phyloP scores from a whole-genome alignment of 2,329 filamentous ascomycete species.

The Emydomyces testavorans region DNA sequence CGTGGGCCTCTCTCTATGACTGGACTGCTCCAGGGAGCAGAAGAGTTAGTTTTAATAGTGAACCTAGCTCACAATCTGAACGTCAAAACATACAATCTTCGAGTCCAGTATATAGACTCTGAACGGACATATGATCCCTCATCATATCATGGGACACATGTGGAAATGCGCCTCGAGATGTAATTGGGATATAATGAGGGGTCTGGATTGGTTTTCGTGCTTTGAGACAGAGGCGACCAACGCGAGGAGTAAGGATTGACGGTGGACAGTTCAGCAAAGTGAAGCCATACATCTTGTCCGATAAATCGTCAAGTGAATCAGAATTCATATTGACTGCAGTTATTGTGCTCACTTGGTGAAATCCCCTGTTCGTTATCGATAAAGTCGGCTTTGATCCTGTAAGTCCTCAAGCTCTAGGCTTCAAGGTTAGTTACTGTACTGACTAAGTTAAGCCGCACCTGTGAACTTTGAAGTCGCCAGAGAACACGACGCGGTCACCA shows the following conservation, averaged over 20 bases:
- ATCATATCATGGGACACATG: slow-evolving; percentile 83
- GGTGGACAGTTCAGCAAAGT: slow-evolving; percentile 26
- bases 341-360: background rate
- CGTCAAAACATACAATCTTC: slow-evolving; percentile 90
- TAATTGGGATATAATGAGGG: slow-evolving; percentile 67
- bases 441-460: too few relatives aligned
- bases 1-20: slow-evolving; percentile 50
- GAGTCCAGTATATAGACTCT: slow-evolving; percentile 65
- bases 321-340: slow-evolving; percentile 21
- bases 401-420: too few relatives aligned
- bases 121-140: slow-evolving; percentile 50
- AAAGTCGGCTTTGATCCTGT: too few relatives aligned
- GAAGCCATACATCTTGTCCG: slow-evolving; percentile 31
- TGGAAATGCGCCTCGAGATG: slow-evolving; percentile 73
- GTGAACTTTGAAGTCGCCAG: too few relatives aligned
- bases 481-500: too few relatives aligned
- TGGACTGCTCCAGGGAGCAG: slow-evolving; percentile 34
- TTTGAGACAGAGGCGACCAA: slow-evolving; percentile 55
- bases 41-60: slow-evolving; percentile 21
- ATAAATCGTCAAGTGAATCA: slow-evolving; percentile 17
- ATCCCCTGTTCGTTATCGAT: background rate
- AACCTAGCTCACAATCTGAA: background rate
- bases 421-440: too few relatives aligned
- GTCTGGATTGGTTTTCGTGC: slow-evolving; percentile 60
- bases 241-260: slow-evolving; percentile 43